These are phyloP conservation scores for Fusarium tanahbumbuense DNA, from an alignment of 2,329 filamentous ascomycete genomes.

Conservation along the genomic window DNA sequence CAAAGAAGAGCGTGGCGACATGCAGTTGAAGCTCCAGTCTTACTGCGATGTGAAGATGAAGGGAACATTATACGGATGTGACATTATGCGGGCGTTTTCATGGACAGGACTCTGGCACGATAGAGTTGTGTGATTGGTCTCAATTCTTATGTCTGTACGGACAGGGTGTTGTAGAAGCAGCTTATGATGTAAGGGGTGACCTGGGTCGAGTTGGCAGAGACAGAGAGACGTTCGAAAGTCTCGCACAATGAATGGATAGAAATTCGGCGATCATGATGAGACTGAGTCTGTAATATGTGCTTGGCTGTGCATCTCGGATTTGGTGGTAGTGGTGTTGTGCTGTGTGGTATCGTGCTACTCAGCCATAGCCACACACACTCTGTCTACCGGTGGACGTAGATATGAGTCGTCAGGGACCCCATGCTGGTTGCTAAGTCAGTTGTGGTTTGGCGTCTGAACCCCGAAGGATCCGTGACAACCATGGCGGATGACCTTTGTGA, in stretches of 20 bases:
- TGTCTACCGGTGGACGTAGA: slow-evolving; percentile 12
- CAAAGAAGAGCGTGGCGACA: slow-evolving; percentile 19
- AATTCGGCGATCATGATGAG: slow-evolving; percentile 20
- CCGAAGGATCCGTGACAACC: slow-evolving; percentile 44
- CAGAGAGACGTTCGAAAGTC: slow-evolving; percentile 7
- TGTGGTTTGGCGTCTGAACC: slow-evolving; percentile 25
- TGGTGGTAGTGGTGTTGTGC: background rate
- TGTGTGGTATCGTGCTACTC: slow-evolving; percentile 8
- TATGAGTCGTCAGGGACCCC: slow-evolving; percentile 27
- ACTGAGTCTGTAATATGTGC: background rate
- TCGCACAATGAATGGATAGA: slow-evolving; percentile 11
- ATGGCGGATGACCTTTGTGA: slow-evolving; percentile 28
- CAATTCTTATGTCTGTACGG: slow-evolving; percentile 24
- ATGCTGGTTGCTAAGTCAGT: slow-evolving; percentile 17
- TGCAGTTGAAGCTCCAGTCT: slow-evolving; percentile 20
- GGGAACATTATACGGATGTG: slow-evolving; percentile 25
- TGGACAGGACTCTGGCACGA: slow-evolving; percentile 33
- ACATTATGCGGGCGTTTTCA: slow-evolving; percentile 35
- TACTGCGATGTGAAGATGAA: slow-evolving; percentile 10
- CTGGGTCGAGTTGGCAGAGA: slow-evolving; percentile 17
- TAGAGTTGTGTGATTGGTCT: slow-evolving; percentile 35
- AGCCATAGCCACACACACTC: slow-evolving; percentile 32
- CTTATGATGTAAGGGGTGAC: slow-evolving; percentile 30
- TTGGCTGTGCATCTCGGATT: background rate
- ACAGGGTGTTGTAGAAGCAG: slow-evolving; percentile 35